Conservation (phyloP, 495 filamentous ascomycete species). For the Tuber melanosporum region DNA sequence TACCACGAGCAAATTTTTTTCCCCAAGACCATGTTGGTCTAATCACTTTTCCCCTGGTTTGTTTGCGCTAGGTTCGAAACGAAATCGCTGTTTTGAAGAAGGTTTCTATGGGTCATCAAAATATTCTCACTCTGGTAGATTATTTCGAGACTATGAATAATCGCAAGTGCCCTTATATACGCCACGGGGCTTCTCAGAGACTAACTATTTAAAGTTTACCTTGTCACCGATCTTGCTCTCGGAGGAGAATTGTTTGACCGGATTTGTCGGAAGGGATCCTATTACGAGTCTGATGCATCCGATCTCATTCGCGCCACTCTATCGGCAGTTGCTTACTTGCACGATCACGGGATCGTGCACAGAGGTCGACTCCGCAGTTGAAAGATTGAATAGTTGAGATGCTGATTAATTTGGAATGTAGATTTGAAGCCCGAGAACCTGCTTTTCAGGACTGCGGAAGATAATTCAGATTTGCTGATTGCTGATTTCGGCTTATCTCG, state of each 20-base stretch:
- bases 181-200: not conserved
- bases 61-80: conserved; percentile 68
- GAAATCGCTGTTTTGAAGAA: conserved; percentile 95
- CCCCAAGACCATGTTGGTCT: not conserved
- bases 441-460: conserved; percentile 71
- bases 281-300: conserved; percentile 95
- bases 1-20: conserved; percentile 1
- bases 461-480: conserved; percentile 84
- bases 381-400: not conserved
- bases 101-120: conserved; percentile 96
- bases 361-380: conserved; percentile 57
- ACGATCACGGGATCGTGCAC: conserved; percentile 97
- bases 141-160: conserved; percentile 99
- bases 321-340: conserved; percentile 94
- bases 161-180: conserved; percentile 46
- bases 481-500: conserved; percentile 90
- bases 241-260: conserved; percentile 97
- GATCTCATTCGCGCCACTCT: conserved; percentile 91
- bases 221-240: conserved; percentile 93
- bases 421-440: conserved; percentile 71
- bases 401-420: conserved; percentile 14
- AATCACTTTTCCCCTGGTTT: not conserved
- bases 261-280: conserved; percentile 95
- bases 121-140: conserved; percentile 94
- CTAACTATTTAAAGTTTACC: conserved; percentile 58